Percentiles rank a stretch among this genome's conserved stretches.
These are phyloP conservation scores for Withania somnifera DNA, from an alignment of 305 asterid species.

Conservation along the genomic window DNA sequence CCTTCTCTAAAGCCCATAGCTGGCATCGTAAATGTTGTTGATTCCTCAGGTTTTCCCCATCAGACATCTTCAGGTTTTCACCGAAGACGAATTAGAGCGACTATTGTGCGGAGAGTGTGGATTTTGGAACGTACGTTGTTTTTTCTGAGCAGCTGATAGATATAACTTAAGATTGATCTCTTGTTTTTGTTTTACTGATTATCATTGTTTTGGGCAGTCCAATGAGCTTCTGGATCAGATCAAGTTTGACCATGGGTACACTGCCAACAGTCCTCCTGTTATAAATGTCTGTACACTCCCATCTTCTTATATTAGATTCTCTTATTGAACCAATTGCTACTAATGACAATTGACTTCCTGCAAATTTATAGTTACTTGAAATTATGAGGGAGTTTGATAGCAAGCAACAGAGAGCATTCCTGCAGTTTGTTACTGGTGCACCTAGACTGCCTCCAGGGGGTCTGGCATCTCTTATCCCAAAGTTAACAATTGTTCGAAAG, in stretches of 20 bases:
- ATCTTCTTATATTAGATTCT: background rate
- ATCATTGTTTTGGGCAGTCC: conserved; percentile 34
- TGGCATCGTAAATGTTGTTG: background rate
- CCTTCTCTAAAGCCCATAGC: background rate
- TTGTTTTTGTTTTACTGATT: conserved; percentile 1
- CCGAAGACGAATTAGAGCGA: conserved; percentile 79
- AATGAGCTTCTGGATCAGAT: conserved; percentile 73
- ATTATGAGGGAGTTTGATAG: conserved; percentile 69
- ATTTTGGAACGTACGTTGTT: conserved; percentile 56
- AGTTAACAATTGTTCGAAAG: conserved; percentile 89
- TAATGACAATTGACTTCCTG: background rate
- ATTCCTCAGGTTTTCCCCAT: conserved; percentile 73
- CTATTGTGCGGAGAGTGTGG: conserved; percentile 82
- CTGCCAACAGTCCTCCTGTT: conserved; percentile 76
- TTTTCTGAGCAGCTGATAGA: background rate
- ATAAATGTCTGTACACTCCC: conserved; percentile 41
- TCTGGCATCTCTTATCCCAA: conserved; percentile 86
- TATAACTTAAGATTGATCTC: background rate
- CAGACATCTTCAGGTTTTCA: conserved; percentile 63
- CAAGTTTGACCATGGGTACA: conserved; percentile 97
- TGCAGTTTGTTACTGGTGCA: conserved; percentile 96
- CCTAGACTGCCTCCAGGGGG: conserved; percentile 95
- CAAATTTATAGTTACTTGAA: conserved; percentile 52
- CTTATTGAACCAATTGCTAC: background rate
- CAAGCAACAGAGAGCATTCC: conserved; percentile 75